Evolutionary conservation across 768 basidiomycete species (phyloP).

Genomic region (Astraeus odoratus): DNA sequence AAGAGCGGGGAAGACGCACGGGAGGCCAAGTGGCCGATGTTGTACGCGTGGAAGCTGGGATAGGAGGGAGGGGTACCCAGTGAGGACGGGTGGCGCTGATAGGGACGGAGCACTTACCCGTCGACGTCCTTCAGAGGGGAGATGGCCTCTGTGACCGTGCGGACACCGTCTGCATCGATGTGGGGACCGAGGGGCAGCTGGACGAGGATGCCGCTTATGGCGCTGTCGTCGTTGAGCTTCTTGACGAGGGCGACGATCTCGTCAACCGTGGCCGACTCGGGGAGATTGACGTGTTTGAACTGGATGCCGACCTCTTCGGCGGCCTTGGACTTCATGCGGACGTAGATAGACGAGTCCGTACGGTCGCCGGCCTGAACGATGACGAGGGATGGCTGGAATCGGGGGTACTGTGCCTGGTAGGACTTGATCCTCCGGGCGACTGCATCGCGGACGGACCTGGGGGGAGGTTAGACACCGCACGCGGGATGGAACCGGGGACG

Average conservation of each 20-base stretch:
- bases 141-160: constrained; percentile 89
- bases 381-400: constrained; percentile 84
- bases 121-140: constrained; percentile 95
- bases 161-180: constrained; percentile 74
- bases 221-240: constrained; percentile 75
- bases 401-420: constrained; percentile 64
- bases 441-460: constrained; percentile 72
- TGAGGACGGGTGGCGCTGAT: not conserved
- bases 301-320: constrained; percentile 90
- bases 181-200: constrained; percentile 90
- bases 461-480: constrained; percentile 10
- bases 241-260: constrained; percentile 73
- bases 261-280: constrained; percentile 63
- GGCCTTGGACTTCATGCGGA: constrained; percentile 97
- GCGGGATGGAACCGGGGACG: constrained; percentile 1
- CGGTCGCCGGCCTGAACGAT: constrained; percentile 93
- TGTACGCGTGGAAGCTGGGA: constrained; percentile 91
- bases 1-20: constrained; percentile 87
- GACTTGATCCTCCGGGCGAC: constrained; percentile 65
- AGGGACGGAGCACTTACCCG: constrained; percentile 49
- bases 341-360: constrained; percentile 85
- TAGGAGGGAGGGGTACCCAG: not conserved
- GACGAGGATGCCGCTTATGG: constrained; percentile 85
- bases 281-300: constrained; percentile 70
- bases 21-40: constrained; percentile 92